Conservation (phyloP, 2,329 filamentous ascomycete species). For the Pseudocercospora crystallina region DNA sequence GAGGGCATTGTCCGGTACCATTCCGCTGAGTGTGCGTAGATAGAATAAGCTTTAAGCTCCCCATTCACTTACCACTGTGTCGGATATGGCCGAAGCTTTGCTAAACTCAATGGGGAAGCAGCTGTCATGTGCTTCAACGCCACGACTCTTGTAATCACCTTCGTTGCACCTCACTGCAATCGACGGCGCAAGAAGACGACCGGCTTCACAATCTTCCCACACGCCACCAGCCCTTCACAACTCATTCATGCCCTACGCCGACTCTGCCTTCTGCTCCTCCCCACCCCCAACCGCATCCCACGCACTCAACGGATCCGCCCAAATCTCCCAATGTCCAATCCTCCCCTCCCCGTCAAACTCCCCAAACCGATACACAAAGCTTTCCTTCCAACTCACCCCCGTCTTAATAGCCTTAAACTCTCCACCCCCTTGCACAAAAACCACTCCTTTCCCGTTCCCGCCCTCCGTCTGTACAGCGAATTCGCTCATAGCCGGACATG, state of each 20-base stretch:
- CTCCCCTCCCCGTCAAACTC: conserved; percentile 1
- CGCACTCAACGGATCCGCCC: conserved; percentile 4
- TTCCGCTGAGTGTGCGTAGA: too few species aligned
- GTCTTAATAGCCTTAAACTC: background rate
- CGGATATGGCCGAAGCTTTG: too few species aligned
- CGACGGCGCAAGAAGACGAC: too few species aligned
- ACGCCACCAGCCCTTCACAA: too few species aligned
- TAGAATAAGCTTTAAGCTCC: too few species aligned
- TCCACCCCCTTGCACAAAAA: conserved; percentile 1
- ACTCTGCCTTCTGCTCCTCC: background rate
- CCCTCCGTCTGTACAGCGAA: conserved; percentile 3
- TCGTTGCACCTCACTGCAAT: too few species aligned
- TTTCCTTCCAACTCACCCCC: conserved; percentile 1
- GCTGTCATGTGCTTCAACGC: too few species aligned
- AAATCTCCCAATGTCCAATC: conserved; percentile 3
- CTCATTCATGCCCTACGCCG: background rate
- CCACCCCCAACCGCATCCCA: conserved; percentile 1
- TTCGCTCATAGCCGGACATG: background rate
- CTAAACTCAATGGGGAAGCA: too few species aligned
- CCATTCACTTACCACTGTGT: too few species aligned
- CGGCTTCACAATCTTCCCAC: too few species aligned
- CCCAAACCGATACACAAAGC: background rate
- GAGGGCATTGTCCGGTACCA: too few species aligned
- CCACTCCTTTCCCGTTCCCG: background rate
- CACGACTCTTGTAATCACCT: too few species aligned